phyloP scores from a whole-genome alignment of 129 eudicot genomes.

The carrot (Daucus carota) region DH1_v3.0 NC_030387.2:34583001-34583500 shows the following conservation, averaged over 20 bases:
- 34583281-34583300: not conserved
- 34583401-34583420: not conserved
- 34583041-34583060: slow-evolving; percentile 86
- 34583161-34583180: slow-evolving; percentile 16
- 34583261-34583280: not conserved
- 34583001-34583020: not conserved
- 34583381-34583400: not conserved
- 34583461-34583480: not conserved
- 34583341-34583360: not conserved
- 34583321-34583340: not conserved
- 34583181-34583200: slow-evolving; percentile 20
- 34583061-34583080: slow-evolving; percentile 71
- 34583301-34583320: not conserved
- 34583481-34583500: not conserved
- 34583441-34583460: not conserved
- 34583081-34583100: slow-evolving; percentile 57
- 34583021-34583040: slow-evolving; percentile 76
- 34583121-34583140: slow-evolving; percentile 39
- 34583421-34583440: not conserved
- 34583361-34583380: not conserved
- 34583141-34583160: slow-evolving; percentile 16
- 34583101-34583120: slow-evolving; percentile 48
- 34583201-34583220: slow-evolving; percentile 25
- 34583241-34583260: not conserved
- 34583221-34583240: slow-evolving; percentile 30